Percentiles rank a stretch among this genome's conserved stretches.
Conservation (phyloP, 1,284 basidiomycete genomes). For the Prillingera fragicola region DNA sequence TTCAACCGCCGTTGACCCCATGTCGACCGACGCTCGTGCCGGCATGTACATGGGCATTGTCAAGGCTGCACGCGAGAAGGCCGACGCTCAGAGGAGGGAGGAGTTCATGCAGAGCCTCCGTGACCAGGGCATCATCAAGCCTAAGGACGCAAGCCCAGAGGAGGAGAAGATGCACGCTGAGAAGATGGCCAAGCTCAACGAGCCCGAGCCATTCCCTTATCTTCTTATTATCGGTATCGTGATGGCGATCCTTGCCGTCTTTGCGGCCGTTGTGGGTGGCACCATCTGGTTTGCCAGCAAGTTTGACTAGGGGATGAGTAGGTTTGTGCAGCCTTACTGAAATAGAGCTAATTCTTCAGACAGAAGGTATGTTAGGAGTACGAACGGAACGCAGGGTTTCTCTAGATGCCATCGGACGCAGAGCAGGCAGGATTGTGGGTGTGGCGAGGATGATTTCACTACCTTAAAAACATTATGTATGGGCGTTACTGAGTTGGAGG, state of each 20-base stretch:
- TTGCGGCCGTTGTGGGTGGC: neutral
- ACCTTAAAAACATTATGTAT: neutral
- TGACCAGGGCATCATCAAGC: slow-evolving; percentile 20
- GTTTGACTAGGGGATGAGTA: neutral
- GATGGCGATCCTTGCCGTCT: neutral
- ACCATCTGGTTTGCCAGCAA: neutral
- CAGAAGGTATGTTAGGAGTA: no score
- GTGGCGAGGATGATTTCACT: neutral
- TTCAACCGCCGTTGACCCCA: slow-evolving; percentile 47
- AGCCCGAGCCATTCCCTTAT: neutral
- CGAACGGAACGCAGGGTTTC: neutral
- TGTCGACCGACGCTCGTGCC: slow-evolving; percentile 56
- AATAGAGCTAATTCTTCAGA: neutral
- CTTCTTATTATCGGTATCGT: neutral
- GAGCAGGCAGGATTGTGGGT: neutral
- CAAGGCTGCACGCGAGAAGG: slow-evolving; percentile 26
- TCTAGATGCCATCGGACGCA: neutral
- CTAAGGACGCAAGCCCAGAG: slow-evolving; percentile 10
- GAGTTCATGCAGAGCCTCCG: slow-evolving; percentile 28
- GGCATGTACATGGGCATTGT: slow-evolving; percentile 32
- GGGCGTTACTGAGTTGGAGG: no score
- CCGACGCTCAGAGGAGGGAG: slow-evolving; percentile 23
- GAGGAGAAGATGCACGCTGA: slow-evolving; percentile 7
- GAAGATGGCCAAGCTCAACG: neutral
- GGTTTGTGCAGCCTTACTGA: neutral